These are phyloP conservation scores for Carallia pectinifolia DNA, from an alignment of 345 rosid genomes.

Conservation along the genomic window DNA sequence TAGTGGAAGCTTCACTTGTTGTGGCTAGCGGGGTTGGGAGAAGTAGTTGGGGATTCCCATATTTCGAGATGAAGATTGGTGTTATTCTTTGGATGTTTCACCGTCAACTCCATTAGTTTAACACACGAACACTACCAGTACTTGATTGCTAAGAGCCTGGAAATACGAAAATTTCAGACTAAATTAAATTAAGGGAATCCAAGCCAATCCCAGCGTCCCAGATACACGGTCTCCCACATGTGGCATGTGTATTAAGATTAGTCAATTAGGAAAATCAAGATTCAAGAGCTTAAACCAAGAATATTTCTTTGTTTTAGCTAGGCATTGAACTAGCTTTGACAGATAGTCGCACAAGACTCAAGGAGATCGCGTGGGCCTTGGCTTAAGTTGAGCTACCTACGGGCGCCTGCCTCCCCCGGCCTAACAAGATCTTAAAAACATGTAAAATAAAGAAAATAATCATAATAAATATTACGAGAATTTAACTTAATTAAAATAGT, in stretches of 20 bases:
- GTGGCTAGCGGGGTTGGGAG: slow-evolving; percentile 1
- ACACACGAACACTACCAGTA: neutral
- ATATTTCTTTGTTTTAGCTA: slow-evolving; percentile 19
- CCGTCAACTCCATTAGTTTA: slow-evolving; percentile 5
- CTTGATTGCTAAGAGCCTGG: slow-evolving; percentile 28
- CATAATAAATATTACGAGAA: too few species aligned
- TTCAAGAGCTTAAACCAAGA: slow-evolving; percentile 30
- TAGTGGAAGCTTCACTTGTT: slow-evolving; percentile 27
- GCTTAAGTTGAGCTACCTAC: slow-evolving; percentile 14
- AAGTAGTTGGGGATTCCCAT: slow-evolving; percentile 4
- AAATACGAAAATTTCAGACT: slow-evolving; percentile 13
- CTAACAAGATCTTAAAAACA: slow-evolving; percentile 46
- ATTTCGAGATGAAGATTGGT: slow-evolving; percentile 2
- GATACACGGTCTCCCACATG: slow-evolving; percentile 80
- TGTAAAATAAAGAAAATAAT: slow-evolving; percentile 3
- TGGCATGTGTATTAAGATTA: slow-evolving; percentile 57
- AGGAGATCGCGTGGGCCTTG: slow-evolving; percentile 43
- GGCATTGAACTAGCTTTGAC: neutral
- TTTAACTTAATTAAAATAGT: too few species aligned
- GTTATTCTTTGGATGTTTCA: neutral
- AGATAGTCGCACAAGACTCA: slow-evolving; percentile 37
- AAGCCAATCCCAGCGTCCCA: slow-evolving; percentile 10
- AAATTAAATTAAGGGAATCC: slow-evolving; percentile 17
- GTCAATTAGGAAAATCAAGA: slow-evolving; percentile 33
- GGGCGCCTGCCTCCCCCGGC: slow-evolving; percentile 13